A percentile compares a stretch with the other conserved stretches of the same genome.
Evolutionary conservation across 2,329 filamentous ascomycete species (phyloP).

Genomic region (Aciculosporium take): DNA sequence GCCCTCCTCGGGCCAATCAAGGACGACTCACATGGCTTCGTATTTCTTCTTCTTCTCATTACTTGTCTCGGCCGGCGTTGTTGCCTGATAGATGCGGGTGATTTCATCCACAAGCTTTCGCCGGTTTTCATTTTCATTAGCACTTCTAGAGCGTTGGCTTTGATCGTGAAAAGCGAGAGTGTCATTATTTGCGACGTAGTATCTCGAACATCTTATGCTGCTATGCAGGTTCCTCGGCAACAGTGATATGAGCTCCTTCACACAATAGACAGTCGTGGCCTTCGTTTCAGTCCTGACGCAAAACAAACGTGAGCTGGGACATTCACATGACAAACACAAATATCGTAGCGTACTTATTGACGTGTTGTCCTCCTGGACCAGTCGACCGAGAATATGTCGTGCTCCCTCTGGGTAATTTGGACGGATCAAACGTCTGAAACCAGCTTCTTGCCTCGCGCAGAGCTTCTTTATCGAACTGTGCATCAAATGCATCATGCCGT

Average conservation of each 20-base stretch:
- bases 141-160: constrained; percentile 34
- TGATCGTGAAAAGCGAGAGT: constrained; percentile 42
- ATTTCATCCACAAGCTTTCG: constrained; percentile 35
- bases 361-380: constrained; percentile 46
- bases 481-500: constrained; percentile 34
- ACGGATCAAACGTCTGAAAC: constrained; percentile 29
- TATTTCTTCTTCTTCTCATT: constrained; percentile 34
- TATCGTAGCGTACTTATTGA: constrained; percentile 39
- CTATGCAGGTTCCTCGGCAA: constrained; percentile 34
- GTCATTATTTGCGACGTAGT: constrained; percentile 38
- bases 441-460: constrained; percentile 38
- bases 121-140: constrained; percentile 39
- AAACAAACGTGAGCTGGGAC: constrained; percentile 4
- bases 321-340: constrained; percentile 13
- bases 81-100: constrained; percentile 29
- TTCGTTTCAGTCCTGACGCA: constrained; percentile 43
- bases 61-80: constrained; percentile 32
- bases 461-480: constrained; percentile 33
- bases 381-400: constrained; percentile 44
- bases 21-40: constrained; percentile 26
- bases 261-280: constrained; percentile 37
- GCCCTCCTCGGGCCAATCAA: neutral
- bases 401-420: constrained; percentile 33
- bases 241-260: constrained; percentile 29
- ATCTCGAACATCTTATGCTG: constrained; percentile 35